Evolutionary conservation across 2,329 filamentous ascomycete genomes (phyloP).

Genomic region (Colletotrichum sp.): DNA sequence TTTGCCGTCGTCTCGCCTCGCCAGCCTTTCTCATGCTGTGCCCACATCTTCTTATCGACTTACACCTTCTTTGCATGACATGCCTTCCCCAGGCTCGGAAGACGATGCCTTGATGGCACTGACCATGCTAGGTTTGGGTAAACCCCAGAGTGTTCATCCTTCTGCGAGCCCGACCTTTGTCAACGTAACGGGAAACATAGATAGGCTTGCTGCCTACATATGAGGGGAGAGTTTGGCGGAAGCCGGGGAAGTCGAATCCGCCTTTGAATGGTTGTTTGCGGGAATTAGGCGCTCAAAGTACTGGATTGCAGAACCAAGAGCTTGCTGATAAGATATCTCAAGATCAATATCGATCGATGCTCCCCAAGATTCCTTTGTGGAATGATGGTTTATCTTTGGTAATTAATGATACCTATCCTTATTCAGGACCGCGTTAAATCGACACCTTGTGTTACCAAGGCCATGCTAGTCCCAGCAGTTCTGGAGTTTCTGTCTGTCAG

Average conservation of each 20-base stretch:
- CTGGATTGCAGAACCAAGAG: background rate
- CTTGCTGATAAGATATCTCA: background rate
- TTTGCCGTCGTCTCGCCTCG: background rate
- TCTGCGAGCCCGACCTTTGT: background rate
- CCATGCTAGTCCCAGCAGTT: background rate
- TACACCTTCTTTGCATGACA: conserved; percentile 6
- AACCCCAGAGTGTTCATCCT: conserved; percentile 18
- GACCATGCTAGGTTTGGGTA: conserved; percentile 9
- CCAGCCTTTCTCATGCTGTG: background rate
- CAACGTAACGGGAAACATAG: background rate
- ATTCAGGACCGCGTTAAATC: background rate
- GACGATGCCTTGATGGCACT: background rate
- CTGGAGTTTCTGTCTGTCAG: background rate
- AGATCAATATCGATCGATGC: background rate
- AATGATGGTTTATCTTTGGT: background rate
- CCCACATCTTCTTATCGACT: background rate
- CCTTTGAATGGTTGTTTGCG: background rate
- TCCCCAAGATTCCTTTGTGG: background rate
- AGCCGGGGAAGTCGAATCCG: conserved; percentile 1
- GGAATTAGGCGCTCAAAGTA: background rate
- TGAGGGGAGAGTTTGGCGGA: background rate
- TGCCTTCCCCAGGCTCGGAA: background rate
- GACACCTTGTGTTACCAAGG: background rate
- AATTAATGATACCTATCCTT: background rate
- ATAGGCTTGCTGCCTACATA: conserved; percentile 4